These are phyloP conservation scores for Tuber microsphaerosporum DNA, from an alignment of 495 filamentous ascomycete genomes.

Conservation along the genomic window DNA sequence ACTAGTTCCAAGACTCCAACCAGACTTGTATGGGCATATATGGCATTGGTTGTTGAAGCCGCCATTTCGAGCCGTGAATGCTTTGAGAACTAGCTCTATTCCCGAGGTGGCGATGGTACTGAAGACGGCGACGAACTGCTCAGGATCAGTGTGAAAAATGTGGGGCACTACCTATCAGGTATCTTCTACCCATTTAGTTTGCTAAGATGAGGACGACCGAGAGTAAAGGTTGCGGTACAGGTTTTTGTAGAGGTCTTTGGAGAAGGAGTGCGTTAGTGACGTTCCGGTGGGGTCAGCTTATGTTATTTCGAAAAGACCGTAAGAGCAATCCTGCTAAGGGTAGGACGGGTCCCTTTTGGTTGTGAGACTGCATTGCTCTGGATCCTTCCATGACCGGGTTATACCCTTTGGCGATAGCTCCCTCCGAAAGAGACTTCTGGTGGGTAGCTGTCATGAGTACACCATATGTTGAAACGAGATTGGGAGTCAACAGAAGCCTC, in stretches of 20 bases:
- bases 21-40: constrained; percentile 76
- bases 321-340: constrained; percentile 29
- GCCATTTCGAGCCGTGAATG: constrained; percentile 54
- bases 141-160: constrained; percentile 78
- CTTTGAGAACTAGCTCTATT: constrained; percentile 76
- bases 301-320: constrained; percentile 50
- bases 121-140: constrained; percentile 80
- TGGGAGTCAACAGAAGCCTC: too few relatives aligned
- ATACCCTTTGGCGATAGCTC: too few relatives aligned
- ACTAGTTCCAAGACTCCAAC: constrained; percentile 73
- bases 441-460: too few relatives aligned
- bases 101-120: constrained; percentile 87
- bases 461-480: too few relatives aligned
- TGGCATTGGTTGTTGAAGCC: constrained; percentile 63
- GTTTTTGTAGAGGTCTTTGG: constrained; percentile 64
- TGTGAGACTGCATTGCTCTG: too few relatives aligned
- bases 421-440: too few relatives aligned
- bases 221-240: constrained; percentile 91
- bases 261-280: constrained; percentile 71
- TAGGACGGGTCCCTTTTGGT: too few relatives aligned
- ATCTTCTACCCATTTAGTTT: constrained; percentile 43
- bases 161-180: constrained; percentile 55
- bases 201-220: constrained; percentile 69
- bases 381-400: too few relatives aligned
- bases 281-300: constrained; percentile 94